Base-by-base conservation (phyloP, 306 rosid genomes). In the Carpinus viminea region DNA sequence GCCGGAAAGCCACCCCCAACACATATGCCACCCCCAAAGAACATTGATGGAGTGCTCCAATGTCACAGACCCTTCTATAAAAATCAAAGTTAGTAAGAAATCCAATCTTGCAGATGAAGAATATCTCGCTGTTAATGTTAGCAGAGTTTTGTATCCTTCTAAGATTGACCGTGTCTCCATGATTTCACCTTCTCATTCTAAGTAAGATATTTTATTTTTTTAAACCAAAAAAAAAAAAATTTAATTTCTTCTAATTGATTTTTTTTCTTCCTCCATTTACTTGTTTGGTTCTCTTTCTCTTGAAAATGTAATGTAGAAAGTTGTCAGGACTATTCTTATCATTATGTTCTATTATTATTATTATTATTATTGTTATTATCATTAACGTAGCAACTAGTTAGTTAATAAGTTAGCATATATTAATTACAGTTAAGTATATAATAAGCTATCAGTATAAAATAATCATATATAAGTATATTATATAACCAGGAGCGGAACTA, bases 181-280 rank as follows among this genome's bases (percentile, higher is more conserved):
- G 95, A 87, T 94, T 48, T 89, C 98, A 13, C 98, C 97, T 51
- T 85, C 97, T 13, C 56, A 47, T 78, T 83, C 98, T 0, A 75
- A 88, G 98, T 94, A 92, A 74, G 88, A 70, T 61, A 2, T 7
- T 46, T 52, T 38, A 38, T 34, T 1, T 34, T 34, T 38, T 38
- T 38, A 38, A 38, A 38, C 11, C 21, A 38, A 38, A 38, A 38
- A 5, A 3, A 38, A 38, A 5, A 38, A 38, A 38, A 2, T 38
- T 36, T 38, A 38, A 4, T 38, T 38, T 38, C 43, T 5, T 38
- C 43, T 0, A 7, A 46, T 46, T 46, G 1, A 53, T 18, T 54
- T 64, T 64, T 34, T 34, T 28, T 16, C 1, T 36, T 15, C 2
- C 18, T 17, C 18, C 15, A 8, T 57, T 26, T 12, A n/a, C n/a